Conservation (phyloP, 768 basidiomycete species). For the Kwoniella mangroviensis region DNA sequence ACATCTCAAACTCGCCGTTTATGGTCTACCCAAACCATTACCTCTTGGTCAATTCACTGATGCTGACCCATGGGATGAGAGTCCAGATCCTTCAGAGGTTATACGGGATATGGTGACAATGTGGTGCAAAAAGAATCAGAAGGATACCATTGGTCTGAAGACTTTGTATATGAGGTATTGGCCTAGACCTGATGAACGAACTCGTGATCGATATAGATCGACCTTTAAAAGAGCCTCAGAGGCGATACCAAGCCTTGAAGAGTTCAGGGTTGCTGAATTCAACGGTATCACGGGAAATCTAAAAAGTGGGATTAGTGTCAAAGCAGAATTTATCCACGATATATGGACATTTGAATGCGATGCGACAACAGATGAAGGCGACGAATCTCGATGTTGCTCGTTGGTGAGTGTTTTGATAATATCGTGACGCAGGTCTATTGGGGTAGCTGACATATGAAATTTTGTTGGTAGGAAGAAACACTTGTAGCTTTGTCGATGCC, state of each 20-base stretch:
- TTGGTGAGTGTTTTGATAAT: background rate
- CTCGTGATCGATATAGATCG: background rate
- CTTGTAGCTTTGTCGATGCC: background rate
- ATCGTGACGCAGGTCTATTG: background rate
- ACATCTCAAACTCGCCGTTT: background rate
- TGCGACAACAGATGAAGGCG: too few relatives aligned
- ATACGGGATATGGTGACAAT: background rate
- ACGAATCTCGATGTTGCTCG: background rate
- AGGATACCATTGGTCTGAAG: background rate
- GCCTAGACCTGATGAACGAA: background rate
- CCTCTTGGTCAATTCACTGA: background rate
- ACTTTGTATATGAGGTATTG: background rate
- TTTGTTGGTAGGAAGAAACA: background rate
- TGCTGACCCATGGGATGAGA: background rate
- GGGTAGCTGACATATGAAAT: background rate
- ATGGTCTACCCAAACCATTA: background rate
- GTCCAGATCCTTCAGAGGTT: background rate
- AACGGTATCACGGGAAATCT: background rate
- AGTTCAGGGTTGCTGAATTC: background rate
- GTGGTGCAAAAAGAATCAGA: background rate
- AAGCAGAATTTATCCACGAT: background rate
- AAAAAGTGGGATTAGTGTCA: background rate
- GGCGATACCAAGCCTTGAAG: background rate
- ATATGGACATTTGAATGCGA: background rate
- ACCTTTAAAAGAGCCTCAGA: background rate